phyloP scores from a whole-genome alignment of 2,329 filamentous ascomycete species.

The Magnaporthales sp. region DNA sequence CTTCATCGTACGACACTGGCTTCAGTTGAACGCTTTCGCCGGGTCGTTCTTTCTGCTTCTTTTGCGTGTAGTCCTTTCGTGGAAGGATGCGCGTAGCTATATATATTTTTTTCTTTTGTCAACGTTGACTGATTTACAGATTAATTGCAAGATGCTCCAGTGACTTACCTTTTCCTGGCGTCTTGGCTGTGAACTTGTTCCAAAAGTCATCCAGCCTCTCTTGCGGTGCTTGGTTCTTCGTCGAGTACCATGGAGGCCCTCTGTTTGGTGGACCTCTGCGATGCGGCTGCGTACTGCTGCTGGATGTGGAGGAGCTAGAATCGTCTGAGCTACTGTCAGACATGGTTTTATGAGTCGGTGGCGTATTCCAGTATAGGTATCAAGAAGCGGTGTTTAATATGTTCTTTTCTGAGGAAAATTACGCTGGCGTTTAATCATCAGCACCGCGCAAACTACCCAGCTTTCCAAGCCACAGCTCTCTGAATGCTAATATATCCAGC shows the following conservation, averaged over 20 bases:
- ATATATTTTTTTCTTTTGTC: slow-evolving; percentile 21
- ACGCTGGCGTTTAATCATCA: not conserved
- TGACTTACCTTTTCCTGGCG: slow-evolving; percentile 54
- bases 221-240: slow-evolving; percentile 55
- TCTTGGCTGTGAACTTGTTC: slow-evolving; percentile 61
- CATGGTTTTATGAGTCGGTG: not conserved
- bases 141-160: not conserved
- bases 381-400: not conserved
- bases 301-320: not conserved
- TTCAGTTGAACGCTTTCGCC: not conserved
- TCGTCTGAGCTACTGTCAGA: not conserved
- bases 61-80: slow-evolving; percentile 53
- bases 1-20: slow-evolving; percentile 58
- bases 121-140: too few species aligned
- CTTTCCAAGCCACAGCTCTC: not conserved
- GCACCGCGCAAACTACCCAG: not conserved
- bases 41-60: slow-evolving; percentile 30
- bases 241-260: not conserved
- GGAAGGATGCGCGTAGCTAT: slow-evolving; percentile 64
- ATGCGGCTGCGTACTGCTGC: not conserved
- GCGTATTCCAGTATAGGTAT: not conserved
- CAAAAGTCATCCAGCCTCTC: slow-evolving; percentile 64
- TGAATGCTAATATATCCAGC: not conserved
- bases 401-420: not conserved
- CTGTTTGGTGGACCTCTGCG: not conserved